These are phyloP conservation scores for Cercospora sojina DNA, from an alignment of 2,329 filamentous ascomycete species.

Conservation along the genomic window DNA sequence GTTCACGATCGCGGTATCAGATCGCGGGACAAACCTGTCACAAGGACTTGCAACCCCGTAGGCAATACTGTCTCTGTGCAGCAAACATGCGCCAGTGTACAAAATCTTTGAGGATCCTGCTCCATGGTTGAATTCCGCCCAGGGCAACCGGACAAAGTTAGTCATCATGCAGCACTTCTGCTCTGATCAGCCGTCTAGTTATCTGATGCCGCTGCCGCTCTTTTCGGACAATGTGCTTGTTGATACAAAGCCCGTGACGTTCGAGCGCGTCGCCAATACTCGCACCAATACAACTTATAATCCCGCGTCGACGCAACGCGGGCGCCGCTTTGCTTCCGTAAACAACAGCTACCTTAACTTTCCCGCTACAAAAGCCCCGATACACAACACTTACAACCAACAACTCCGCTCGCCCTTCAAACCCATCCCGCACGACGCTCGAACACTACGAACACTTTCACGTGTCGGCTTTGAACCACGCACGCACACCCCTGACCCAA, in stretches of 20 bases:
- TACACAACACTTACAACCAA: neutral
- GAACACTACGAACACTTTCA: neutral
- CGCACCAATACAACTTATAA: neutral
- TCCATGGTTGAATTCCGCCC: neutral
- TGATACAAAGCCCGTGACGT: neutral
- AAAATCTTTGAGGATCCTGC: neutral
- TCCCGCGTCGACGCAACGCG: neutral
- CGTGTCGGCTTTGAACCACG: neutral
- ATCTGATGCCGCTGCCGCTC: neutral
- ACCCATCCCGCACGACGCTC: neutral
- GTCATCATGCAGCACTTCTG: slow-evolving; percentile 4
- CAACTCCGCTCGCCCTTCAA: neutral
- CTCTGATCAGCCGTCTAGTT: neutral
- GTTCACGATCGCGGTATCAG: neutral
- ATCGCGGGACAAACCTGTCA: neutral
- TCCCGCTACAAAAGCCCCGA: neutral
- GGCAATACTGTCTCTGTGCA: neutral
- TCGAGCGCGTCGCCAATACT: slow-evolving; percentile 1
- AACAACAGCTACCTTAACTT: neutral
- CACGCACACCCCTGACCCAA: neutral
- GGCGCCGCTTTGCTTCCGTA: neutral
- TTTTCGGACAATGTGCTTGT: neutral
- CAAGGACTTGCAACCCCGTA: neutral
- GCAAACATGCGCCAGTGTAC: neutral
- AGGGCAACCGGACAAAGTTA: neutral